Conservation (phyloP, 192 early-diverging fungal genomes). For the Linnemannia exigua region DNA sequence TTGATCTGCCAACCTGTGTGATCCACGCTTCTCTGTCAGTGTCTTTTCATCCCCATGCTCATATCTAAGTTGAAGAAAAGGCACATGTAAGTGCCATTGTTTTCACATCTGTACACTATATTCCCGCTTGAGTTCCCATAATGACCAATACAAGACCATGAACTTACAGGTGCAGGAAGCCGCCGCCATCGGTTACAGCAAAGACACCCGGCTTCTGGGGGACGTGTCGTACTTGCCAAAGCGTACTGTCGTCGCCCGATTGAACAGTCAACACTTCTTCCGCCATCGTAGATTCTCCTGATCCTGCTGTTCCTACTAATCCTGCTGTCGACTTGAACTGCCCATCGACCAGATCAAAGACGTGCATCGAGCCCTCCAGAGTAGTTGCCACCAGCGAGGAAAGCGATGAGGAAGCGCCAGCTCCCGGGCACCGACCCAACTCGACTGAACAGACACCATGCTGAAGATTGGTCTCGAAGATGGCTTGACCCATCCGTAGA, state of each 20-base stretch:
- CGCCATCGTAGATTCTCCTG: neutral
- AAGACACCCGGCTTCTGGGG: slow-evolving; percentile 32
- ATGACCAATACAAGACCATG: neutral
- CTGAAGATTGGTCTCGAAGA: slow-evolving; percentile 38
- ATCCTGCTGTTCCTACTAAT: neutral
- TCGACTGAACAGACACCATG: slow-evolving; percentile 37
- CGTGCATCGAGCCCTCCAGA: slow-evolving; percentile 28
- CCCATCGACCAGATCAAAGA: slow-evolving; percentile 16
- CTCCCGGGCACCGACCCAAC: slow-evolving; percentile 10
- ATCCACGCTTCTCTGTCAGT: slow-evolving; percentile 1
- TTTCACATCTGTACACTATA: too few species aligned
- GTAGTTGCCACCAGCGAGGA: slow-evolving; percentile 27
- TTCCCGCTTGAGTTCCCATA: neutral
- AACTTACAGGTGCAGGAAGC: slow-evolving; percentile 39
- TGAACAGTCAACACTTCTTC: slow-evolving; percentile 19
- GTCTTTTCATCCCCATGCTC: slow-evolving; percentile 21
- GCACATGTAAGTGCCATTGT: too few species aligned
- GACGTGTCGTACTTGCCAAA: slow-evolving; percentile 44
- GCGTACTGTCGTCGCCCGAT: slow-evolving; percentile 40
- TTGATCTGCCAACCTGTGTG: slow-evolving; percentile 12
- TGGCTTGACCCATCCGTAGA: slow-evolving; percentile 9
- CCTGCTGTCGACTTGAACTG: neutral
- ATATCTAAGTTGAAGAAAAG: too few species aligned
- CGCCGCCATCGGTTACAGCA: slow-evolving; percentile 41
- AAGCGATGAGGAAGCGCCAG: neutral